Evolutionary conservation across 306 rosid species (phyloP).

Genomic region (Fragaria ananassa): DNA sequence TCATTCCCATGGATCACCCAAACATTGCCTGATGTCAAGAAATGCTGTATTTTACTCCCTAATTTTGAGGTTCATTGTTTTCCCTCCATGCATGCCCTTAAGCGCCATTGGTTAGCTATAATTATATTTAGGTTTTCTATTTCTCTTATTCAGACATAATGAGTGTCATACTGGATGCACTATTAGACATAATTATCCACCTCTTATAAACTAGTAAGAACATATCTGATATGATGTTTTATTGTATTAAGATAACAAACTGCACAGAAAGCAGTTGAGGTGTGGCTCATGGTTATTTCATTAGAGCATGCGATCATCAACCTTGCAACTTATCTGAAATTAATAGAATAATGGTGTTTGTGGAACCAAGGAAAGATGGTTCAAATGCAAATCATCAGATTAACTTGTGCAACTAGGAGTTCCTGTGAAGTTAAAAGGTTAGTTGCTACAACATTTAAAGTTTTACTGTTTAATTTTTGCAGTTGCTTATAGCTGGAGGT

Average conservation of each 20-base stretch:
- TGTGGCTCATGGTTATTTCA: neutral
- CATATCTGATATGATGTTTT: neutral
- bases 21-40: neutral
- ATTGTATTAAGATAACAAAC: neutral
- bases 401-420: neutral
- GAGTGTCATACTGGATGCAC: neutral
- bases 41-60: neutral
- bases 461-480: slow-evolving; percentile 28
- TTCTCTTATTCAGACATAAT: neutral
- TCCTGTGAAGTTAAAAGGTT: slow-evolving; percentile 1
- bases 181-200: slow-evolving; percentile 4
- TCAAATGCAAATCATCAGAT: neutral
- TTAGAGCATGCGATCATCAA: neutral
- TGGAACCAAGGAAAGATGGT: neutral
- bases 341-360: neutral
- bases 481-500: slow-evolving; percentile 99
- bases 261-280: neutral
- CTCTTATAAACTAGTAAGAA: neutral
- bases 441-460: slow-evolving; percentile 1
- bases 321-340: neutral
- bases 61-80: neutral
- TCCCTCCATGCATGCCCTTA: neutral
- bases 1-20: neutral
- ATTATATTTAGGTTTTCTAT: neutral
- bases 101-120: neutral